Evolutionary conservation across 176 grass and related monocot genomes (phyloP), one percentile per base, ranked within the genome.

Genomic region (Triticum urartu): DNA sequence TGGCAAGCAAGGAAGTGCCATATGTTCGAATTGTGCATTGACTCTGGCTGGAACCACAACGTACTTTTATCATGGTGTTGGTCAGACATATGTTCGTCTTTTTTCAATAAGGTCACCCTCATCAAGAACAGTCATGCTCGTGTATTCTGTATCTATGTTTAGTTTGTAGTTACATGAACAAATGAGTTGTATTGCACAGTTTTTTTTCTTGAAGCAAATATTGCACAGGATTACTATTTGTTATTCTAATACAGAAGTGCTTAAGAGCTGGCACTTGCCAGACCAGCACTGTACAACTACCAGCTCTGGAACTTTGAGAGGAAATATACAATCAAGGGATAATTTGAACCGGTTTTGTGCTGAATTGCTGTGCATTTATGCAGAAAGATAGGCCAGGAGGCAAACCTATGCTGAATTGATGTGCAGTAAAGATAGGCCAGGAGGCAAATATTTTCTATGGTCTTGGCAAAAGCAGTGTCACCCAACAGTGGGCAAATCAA

Each of bases 141-240:
- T 81, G 50, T 77, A 88, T 87, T 84, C 25, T 91, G 48, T 88
- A 85, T 73, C 86, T 82, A 56, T 82, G 65, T 82, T 64, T 85
- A 85, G 90, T 58, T 78, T 63, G 28, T 91, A 88, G 77, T 65
- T 58, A 71, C 71, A 85, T 82, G 69, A 78, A 81, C 63, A 82
- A 85, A 54, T 88, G 86, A 77, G 69, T 26, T 84, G 75, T 77
- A 75, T 39, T 34, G n/a, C 62, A 90, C 75, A 84, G 25, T 38
- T 43, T 81, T 79, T 32, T 8, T 68, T n/a, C 79, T 24, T 30
- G 65, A 34, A 89, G 15, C 3, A 52, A 54, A 54, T 76, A 64
- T 68, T 25, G 21, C 70, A 90, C 67, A 84, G 34, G 45, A 54
- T 72, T 84, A 45, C 83, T 25, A 28, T 75, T 75, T 58, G 25